These are phyloP conservation scores for Syzygium oleosum DNA, from an alignment of 345 rosid genomes.

Conservation along the genomic window DNA sequence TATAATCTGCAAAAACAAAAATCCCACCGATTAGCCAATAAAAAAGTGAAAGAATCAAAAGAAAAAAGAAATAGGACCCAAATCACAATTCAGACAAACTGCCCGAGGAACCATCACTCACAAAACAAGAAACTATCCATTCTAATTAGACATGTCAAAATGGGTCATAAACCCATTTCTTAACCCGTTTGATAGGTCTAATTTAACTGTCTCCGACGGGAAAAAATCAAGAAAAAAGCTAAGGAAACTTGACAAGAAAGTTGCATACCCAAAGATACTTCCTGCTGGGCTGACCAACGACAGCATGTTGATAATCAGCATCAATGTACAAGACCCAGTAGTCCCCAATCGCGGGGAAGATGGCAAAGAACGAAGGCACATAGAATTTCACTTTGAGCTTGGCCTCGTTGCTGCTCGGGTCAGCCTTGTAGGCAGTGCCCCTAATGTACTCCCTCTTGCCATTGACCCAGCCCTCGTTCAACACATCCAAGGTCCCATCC, in stretches of 20 bases:
- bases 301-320: conserved; percentile 37
- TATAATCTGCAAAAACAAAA: conserved; percentile 42
- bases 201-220: not conserved
- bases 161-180: no score
- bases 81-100: not conserved
- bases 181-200: no score
- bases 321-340: conserved; percentile 71
- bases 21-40: not conserved
- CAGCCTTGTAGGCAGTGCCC: conserved; percentile 64
- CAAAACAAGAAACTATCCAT: no score
- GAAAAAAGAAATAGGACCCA: not conserved
- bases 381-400: conserved; percentile 82
- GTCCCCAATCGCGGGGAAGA: conserved; percentile 67
- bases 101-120: no score
- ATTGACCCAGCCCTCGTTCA: conserved; percentile 64
- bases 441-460: conserved; percentile 57
- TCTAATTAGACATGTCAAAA: no score
- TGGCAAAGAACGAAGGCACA: conserved; percentile 72
- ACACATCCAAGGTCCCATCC: conserved; percentile 66
- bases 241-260: conserved; percentile 7
- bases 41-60: not conserved
- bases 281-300: conserved; percentile 65
- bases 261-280: conserved; percentile 56
- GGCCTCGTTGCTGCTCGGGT: conserved; percentile 68
- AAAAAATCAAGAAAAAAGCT: not conserved